Evolutionary conservation across 208 protist species (phyloP).

Genomic region (Trypanosoma boissoni): DNA sequence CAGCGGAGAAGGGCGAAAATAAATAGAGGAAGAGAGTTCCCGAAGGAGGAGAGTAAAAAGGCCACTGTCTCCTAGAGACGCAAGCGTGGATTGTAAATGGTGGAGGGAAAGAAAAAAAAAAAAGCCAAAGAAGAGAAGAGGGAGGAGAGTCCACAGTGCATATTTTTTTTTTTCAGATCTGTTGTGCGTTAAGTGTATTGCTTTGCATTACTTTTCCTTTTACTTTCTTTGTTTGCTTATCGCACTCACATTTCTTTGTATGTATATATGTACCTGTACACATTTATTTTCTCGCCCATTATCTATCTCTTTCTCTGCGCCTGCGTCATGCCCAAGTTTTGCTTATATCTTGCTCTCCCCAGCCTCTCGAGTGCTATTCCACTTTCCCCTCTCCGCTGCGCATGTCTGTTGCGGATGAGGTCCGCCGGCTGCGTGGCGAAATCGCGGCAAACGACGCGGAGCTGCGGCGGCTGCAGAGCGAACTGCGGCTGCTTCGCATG

Average conservation of each 20-base stretch:
- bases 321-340: slow-evolving; percentile 3
- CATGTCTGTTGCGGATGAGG: slow-evolving; percentile 13
- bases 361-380: not conserved
- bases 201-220: slow-evolving; percentile 2
- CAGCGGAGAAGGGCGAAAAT: too few relatives aligned
- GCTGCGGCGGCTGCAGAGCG: slow-evolving; percentile 2
- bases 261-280: too few relatives aligned
- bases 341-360: not conserved
- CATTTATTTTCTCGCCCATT: too few relatives aligned
- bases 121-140: not conserved
- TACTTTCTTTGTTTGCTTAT: not conserved
- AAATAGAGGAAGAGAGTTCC: slow-evolving; percentile 2
- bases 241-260: not conserved
- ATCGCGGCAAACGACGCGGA: not conserved
- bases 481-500: slow-evolving; percentile 4
- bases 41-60: too few relatives aligned
- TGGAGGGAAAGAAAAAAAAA: not conserved
- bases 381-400: not conserved
- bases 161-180: slow-evolving; percentile 13
- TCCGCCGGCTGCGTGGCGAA: slow-evolving; percentile 5
- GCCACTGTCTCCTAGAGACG: too few relatives aligned
- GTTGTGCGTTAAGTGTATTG: slow-evolving; percentile 5
- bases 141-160: not conserved
- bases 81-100: not conserved
- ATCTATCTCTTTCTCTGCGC: slow-evolving; percentile 5